Evolutionary conservation across 2,329 filamentous ascomycete species (phyloP).

Genomic region (Talaromyces sp.): DNA sequence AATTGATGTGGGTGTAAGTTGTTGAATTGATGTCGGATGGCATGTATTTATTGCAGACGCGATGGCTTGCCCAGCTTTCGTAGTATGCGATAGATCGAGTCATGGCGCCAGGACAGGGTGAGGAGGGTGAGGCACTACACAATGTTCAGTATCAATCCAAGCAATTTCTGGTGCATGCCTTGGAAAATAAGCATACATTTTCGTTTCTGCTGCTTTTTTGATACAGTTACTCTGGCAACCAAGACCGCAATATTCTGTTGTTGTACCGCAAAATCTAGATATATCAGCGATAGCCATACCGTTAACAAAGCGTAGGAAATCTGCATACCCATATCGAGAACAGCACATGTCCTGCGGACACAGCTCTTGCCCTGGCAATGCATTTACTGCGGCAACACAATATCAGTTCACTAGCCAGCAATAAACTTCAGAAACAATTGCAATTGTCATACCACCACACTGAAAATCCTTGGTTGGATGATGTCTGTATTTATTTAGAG

Average conservation of each 20-base stretch:
- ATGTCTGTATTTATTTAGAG: conserved; percentile 45
- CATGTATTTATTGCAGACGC: conserved; percentile 16
- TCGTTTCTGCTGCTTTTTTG: conserved; percentile 3
- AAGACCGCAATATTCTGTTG: conserved; percentile 18
- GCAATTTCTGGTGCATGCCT: neutral
- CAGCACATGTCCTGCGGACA: conserved; percentile 19
- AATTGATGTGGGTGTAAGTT: conserved; percentile 31
- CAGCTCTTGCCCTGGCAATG: conserved; percentile 13
- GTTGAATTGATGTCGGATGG: conserved; percentile 20
- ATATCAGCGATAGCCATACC: conserved; percentile 24
- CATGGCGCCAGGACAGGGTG: conserved; percentile 11
- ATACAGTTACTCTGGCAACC: conserved; percentile 19
- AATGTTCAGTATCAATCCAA: neutral
- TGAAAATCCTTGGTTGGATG: conserved; percentile 7
- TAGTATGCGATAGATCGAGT: conserved; percentile 35
- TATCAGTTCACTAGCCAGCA: neutral
- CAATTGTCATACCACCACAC: conserved; percentile 16
- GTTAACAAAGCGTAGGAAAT: conserved; percentile 31
- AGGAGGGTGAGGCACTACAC: neutral
- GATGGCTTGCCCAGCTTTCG: conserved; percentile 28
- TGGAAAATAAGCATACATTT: neutral
- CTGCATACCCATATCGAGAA: conserved; percentile 18
- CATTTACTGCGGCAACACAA: conserved; percentile 9
- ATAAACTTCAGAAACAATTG: neutral
- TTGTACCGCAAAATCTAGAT: conserved; percentile 19